Percentiles rank a stretch among this genome's conserved stretches.
These are phyloP conservation scores for Aspergillus sp. DNA, from an alignment of 2,329 filamentous ascomycete genomes.

Conservation along the genomic window DNA sequence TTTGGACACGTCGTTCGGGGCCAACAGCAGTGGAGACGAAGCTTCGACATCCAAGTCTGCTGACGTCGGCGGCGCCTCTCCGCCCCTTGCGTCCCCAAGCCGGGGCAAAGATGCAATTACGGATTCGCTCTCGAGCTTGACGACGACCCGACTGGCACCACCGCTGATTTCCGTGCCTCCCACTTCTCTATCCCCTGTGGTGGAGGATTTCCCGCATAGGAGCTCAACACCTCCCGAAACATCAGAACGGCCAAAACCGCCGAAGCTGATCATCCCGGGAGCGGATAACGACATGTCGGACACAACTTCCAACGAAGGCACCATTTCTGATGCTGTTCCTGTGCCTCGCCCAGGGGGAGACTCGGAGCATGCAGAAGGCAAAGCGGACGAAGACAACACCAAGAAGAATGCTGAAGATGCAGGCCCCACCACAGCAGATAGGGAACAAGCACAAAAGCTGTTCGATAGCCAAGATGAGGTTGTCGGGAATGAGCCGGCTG, in stretches of 20 bases:
- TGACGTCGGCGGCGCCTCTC: slow-evolving; percentile 1
- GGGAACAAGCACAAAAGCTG: slow-evolving; percentile 69
- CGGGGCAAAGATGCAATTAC: neutral
- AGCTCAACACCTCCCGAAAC: slow-evolving; percentile 5
- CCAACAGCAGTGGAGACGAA: slow-evolving; percentile 30
- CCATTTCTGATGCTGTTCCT: too few species aligned
- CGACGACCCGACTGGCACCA: slow-evolving; percentile 5
- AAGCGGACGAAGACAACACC: slow-evolving; percentile 8
- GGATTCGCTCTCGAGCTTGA: neutral
- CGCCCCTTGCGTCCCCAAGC: neutral
- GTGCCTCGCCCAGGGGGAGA: too few species aligned
- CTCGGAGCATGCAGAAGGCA: slow-evolving; percentile 10
- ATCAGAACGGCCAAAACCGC: slow-evolving; percentile 5
- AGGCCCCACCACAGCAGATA: slow-evolving; percentile 54
- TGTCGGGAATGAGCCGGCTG: slow-evolving; percentile 68
- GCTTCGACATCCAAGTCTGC: slow-evolving; percentile 14
- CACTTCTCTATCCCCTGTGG: slow-evolving; percentile 18
- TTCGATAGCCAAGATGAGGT: slow-evolving; percentile 74
- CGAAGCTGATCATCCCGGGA: slow-evolving; percentile 17
- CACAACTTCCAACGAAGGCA: slow-evolving; percentile 30
- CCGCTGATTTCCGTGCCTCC: slow-evolving; percentile 5
- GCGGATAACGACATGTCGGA: slow-evolving; percentile 28
- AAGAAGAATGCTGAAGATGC: neutral
- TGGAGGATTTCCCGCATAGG: slow-evolving; percentile 19
- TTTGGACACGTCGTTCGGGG: slow-evolving; percentile 26